Percentiles rank a stretch among this genome's conserved stretches.
Evolutionary conservation across 2,329 filamentous ascomycete species (phyloP).

Genomic region (Pyrenochaeta sp.): DNA sequence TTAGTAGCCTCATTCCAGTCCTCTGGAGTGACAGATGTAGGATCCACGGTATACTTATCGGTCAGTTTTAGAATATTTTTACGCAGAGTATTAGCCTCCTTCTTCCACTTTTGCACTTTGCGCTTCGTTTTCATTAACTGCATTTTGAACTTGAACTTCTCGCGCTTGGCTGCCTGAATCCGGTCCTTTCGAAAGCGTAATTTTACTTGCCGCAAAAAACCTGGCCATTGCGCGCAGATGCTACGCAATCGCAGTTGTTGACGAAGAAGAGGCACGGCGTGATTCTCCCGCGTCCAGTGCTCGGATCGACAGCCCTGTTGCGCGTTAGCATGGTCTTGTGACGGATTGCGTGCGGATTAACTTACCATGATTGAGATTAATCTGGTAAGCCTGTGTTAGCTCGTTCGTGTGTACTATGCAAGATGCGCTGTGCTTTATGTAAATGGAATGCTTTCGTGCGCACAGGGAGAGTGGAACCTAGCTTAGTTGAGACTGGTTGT

Average conservation of each 20-base stretch:
- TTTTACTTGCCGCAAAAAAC: background rate
- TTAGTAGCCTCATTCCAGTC: constrained; percentile 1
- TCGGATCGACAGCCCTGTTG: background rate
- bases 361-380: background rate
- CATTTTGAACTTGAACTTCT: background rate
- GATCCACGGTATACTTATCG: background rate
- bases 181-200: background rate
- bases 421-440: background rate
- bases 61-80: background rate
- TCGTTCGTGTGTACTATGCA: background rate
- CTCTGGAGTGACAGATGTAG: constrained; percentile 1
- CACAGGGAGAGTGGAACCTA: too few species aligned
- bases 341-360: background rate
- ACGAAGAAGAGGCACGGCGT: background rate
- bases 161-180: background rate
- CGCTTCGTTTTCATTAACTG: background rate
- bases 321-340: background rate
- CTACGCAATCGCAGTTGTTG: background rate
- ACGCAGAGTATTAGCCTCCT: background rate
- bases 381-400: too few species aligned
- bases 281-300: constrained; percentile 5
- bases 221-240: constrained; percentile 2
- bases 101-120: background rate
- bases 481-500: too few species aligned
- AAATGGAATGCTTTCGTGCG: too few species aligned